phyloP scores from a whole-genome alignment of 2,329 filamentous ascomycete species.

The Xylariomycetidae sp. region DNA sequence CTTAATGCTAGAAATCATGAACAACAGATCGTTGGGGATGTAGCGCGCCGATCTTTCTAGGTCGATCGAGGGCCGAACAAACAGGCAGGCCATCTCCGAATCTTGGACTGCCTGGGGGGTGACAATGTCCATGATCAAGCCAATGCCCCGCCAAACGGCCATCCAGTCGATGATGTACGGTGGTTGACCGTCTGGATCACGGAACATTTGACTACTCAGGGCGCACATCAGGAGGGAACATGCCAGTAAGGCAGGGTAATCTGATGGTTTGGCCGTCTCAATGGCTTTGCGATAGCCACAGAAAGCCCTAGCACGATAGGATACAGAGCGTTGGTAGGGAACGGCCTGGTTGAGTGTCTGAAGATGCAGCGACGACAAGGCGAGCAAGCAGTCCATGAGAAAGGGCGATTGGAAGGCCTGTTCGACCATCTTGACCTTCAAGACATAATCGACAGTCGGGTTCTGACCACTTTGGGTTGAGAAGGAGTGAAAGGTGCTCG shows the following conservation, averaged over 20 bases:
- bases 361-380: slow-evolving; percentile 44
- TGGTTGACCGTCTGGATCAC: slow-evolving; percentile 36
- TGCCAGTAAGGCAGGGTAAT: slow-evolving; percentile 44
- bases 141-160: slow-evolving; percentile 47
- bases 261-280: slow-evolving; percentile 36
- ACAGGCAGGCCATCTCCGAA: slow-evolving; percentile 40
- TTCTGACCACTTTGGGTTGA: slow-evolving; percentile 31
- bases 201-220: slow-evolving; percentile 44
- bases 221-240: slow-evolving; percentile 46
- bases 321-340: slow-evolving; percentile 31
- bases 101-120: slow-evolving; percentile 25
- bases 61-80: slow-evolving; percentile 44
- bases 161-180: slow-evolving; percentile 53
- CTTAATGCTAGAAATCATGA: slow-evolving; percentile 41
- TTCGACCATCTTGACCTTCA: slow-evolving; percentile 41
- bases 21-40: slow-evolving; percentile 43
- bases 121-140: slow-evolving; percentile 40
- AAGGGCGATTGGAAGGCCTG: slow-evolving; percentile 47
- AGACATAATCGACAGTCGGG: slow-evolving; percentile 33
- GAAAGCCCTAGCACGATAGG: slow-evolving; percentile 44
- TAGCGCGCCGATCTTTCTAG: slow-evolving; percentile 33
- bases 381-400: slow-evolving; percentile 50
- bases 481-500: slow-evolving; percentile 40
- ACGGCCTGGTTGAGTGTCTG: slow-evolving; percentile 33
- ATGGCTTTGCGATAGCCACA: slow-evolving; percentile 47